These are phyloP conservation scores for Clarireedia monteithiana DNA, from an alignment of 2,329 filamentous ascomycete species.

Conservation along the genomic window DNA sequence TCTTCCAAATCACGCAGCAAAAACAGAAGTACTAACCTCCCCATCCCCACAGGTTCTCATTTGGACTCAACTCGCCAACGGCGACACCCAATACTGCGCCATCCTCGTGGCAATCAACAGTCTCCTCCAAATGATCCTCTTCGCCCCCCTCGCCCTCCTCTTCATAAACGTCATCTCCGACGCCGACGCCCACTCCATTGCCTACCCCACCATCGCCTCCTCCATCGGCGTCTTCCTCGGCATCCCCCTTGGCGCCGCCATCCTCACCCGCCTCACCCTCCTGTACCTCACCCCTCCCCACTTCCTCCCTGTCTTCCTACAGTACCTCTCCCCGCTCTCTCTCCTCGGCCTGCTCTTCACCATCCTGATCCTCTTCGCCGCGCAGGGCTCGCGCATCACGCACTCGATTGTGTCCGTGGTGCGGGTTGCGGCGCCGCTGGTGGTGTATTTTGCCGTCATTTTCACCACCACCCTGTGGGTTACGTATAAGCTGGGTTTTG, in stretches of 20 bases:
- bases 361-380: constrained; percentile 78
- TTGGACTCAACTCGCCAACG: constrained; percentile 71
- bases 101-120: constrained; percentile 72
- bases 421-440: constrained; percentile 69
- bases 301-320: constrained; percentile 66
- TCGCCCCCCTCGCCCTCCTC: constrained; percentile 55
- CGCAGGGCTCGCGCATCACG: constrained; percentile 68
- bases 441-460: constrained; percentile 73
- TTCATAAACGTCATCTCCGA: constrained; percentile 64
- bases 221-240: constrained; percentile 81
- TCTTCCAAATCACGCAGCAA: background rate
- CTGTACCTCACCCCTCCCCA: constrained; percentile 46
- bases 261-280: constrained; percentile 63
- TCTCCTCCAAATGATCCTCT: constrained; percentile 65
- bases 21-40: background rate
- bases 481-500: constrained; percentile 60
- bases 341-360: constrained; percentile 81
- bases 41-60: constrained; percentile 43
- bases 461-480: constrained; percentile 63
- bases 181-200: constrained; percentile 35
- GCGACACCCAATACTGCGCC: constrained; percentile 76
- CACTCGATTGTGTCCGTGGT: constrained; percentile 78
- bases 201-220: constrained; percentile 64
- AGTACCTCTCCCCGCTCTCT: constrained; percentile 62
- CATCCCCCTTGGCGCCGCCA: constrained; percentile 71